Base-by-base conservation (phyloP, 2,329 filamentous ascomycete genomes). In the Arthrobotrys pseudoclavata region DNA sequence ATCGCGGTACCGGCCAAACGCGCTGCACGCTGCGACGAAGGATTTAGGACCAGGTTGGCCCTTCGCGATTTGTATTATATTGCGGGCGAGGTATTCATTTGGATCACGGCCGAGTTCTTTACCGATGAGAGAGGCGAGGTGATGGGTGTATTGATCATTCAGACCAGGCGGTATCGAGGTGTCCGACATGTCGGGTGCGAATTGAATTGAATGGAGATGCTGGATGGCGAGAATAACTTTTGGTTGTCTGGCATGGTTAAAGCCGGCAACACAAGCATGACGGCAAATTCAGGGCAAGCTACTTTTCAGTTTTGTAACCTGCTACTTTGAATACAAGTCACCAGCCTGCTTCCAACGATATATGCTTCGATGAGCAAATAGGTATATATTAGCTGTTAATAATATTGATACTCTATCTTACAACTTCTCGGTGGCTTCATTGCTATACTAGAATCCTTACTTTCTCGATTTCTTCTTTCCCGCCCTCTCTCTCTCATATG, bases 401-500 rank as follows among this genome's bases (percentile, higher is more conserved):
- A 48, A 12, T 29, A 24, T 52, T 55, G 2, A 37, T 57, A 57
- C 52, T 42, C 18, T 60, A 60, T 60, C 55, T 37, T 60, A 60
- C 55, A 60, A 5, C 31, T 4, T 26, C 31, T n/a, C 15, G 26
- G 0, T 26, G 4, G 34, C 31, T 31, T 31, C 13, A 34, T 57
- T 57, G 31, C 26, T 22, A 4, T 50, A 64, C 7, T 18, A 7
- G 26, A 15, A n/a, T 26, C 0, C 13, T 70, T 82, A 85, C 81
- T 86, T 88, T 83, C 87, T 89, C 67, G 88, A 87, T 83, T 87
- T 86, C 84, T 93, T 93, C 84, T 94, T 88, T 83, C 87, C 87
- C 83, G 88, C 87, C 87, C 90, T 96, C 87, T 96, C 93, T 82
- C 91, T 88, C 85, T 96, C 94, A 87, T 98, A 98, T 60, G 88